These are phyloP conservation scores for Kwoniella bestiolae DNA, from an alignment of 768 basidiomycete genomes.

Conservation along the genomic window DNA sequence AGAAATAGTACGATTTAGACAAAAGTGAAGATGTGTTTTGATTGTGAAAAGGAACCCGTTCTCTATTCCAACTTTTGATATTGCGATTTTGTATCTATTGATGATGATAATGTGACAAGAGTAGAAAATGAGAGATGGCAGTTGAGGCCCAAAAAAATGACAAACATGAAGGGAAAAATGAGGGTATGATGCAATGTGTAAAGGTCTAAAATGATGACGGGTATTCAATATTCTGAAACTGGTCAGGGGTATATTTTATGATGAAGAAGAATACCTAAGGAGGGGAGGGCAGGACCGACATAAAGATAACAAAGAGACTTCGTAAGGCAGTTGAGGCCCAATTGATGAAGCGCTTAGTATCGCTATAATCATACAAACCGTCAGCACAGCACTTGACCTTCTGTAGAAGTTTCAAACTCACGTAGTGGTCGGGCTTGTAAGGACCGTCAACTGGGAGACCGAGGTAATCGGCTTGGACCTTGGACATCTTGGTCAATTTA, in stretches of 20 bases:
- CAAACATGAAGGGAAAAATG: constrained; percentile 10
- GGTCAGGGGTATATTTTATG: constrained; percentile 21
- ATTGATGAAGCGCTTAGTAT: constrained; percentile 35
- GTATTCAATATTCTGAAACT: constrained; percentile 19
- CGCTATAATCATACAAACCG: constrained; percentile 12
- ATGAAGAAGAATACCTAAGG: background rate
- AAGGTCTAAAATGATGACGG: constrained; percentile 17
- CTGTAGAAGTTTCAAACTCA: constrained; percentile 26
- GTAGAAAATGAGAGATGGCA: constrained; percentile 21
- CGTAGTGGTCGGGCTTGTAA: constrained; percentile 74
- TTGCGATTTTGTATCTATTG: background rate
- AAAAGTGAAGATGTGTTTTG: background rate
- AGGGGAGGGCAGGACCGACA: background rate
- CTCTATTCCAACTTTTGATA: constrained; percentile 6
- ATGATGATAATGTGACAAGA: constrained; percentile 9
- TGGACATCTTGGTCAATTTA: constrained; percentile 72
- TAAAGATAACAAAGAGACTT: constrained; percentile 17
- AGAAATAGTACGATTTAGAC: background rate
- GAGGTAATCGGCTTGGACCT: constrained; percentile 83
- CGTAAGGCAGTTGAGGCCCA: constrained; percentile 46
- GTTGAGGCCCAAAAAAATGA: constrained; percentile 36
- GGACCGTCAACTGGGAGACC: constrained; percentile 84
- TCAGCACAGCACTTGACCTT: background rate
- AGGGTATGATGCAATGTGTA: constrained; percentile 15
- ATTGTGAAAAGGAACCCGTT: constrained; percentile 24